phyloP scores from a whole-genome alignment of 2,329 filamentous ascomycete species.

The Alternaria dauci region DNA sequence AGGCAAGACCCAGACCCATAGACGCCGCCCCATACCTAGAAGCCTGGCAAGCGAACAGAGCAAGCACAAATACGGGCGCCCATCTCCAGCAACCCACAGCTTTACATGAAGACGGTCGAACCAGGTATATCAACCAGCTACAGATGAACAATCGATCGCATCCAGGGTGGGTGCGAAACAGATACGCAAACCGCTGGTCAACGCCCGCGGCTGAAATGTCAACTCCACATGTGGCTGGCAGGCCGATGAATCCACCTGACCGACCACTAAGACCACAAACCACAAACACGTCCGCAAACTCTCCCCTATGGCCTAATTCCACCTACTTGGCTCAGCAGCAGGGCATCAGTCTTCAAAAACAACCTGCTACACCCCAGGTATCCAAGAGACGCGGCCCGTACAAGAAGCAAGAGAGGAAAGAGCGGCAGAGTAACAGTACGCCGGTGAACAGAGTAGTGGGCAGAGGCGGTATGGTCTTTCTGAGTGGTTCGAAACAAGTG shows the following conservation, averaged over 20 bases:
- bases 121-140: not conserved
- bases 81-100: not conserved
- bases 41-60: not conserved
- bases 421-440: not conserved
- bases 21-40: not conserved
- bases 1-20: not conserved
- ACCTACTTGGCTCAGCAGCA: not conserved
- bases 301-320: not conserved
- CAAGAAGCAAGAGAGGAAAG: not conserved
- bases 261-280: not conserved
- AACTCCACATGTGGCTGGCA: not conserved
- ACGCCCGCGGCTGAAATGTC: not conserved
- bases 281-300: not conserved
- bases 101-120: not conserved
- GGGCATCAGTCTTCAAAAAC: not conserved
- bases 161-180: not conserved
- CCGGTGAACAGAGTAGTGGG: not conserved
- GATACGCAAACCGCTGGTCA: not conserved
- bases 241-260: not conserved
- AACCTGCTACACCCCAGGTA: not conserved
- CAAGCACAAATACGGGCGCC: not conserved
- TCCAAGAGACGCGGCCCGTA: constrained; percentile 3
- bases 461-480: not conserved
- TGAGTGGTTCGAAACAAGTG: not conserved
- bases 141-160: not conserved